Evolutionary conservation across 495 filamentous ascomycete species (phyloP).

Genomic region (Cladorrhinum samala): DNA sequence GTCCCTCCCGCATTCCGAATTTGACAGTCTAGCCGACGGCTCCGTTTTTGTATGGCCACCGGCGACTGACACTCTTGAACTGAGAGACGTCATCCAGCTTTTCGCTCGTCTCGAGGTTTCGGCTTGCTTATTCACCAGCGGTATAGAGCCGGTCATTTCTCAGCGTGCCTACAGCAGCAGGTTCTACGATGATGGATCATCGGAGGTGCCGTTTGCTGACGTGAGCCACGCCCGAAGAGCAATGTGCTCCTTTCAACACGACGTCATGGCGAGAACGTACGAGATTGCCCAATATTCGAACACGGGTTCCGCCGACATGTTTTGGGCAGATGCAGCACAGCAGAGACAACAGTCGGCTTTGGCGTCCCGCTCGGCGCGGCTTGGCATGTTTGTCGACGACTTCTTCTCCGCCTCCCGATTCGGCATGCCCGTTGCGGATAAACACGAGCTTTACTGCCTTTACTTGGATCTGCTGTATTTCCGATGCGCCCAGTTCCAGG

Average conservation of each 20-base stretch:
- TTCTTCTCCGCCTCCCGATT: slow-evolving; percentile 11
- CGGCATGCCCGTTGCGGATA: slow-evolving; percentile 2
- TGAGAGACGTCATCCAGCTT: slow-evolving; percentile 30
- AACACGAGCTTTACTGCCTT: slow-evolving; percentile 4
- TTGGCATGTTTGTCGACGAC: slow-evolving; percentile 8
- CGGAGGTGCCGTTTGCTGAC: slow-evolving; percentile 34
- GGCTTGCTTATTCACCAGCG: slow-evolving; percentile 49
- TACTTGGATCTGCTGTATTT: slow-evolving; percentile 38
- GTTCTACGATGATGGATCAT: slow-evolving; percentile 39
- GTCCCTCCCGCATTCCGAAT: slow-evolving; percentile 19
- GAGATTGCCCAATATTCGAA: not conserved
- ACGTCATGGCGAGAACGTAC: slow-evolving; percentile 17
- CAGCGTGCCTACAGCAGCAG: slow-evolving; percentile 47
- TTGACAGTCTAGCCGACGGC: slow-evolving; percentile 14
- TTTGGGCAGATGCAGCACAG: slow-evolving; percentile 13
- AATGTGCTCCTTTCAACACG: slow-evolving; percentile 18
- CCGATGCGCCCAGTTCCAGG: slow-evolving; percentile 49
- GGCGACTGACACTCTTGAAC: slow-evolving; percentile 13
- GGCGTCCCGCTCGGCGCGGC: slow-evolving; percentile 6
- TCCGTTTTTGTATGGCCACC: slow-evolving; percentile 11
- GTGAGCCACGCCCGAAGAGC: slow-evolving; percentile 5
- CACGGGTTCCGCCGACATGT: not conserved
- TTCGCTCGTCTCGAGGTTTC: slow-evolving; percentile 29
- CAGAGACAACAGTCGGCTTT: slow-evolving; percentile 12
- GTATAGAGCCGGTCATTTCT: slow-evolving; percentile 57